Evolutionary conservation across 768 basidiomycete genomes (phyloP), one percentile per base, ranked within the genome.

Genomic region (Calocybe gangraenosa): DNA sequence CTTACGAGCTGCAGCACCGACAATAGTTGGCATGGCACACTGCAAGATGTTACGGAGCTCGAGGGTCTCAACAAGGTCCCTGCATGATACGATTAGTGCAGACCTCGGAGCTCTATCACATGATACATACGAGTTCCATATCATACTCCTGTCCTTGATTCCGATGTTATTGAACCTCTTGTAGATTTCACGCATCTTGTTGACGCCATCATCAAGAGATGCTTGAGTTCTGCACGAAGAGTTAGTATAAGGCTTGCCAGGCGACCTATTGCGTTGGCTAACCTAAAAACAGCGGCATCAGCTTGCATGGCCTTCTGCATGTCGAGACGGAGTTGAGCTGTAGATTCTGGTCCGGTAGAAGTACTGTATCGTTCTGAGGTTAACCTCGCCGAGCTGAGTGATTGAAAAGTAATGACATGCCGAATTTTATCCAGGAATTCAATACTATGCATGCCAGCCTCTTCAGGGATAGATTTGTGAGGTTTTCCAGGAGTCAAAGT

Each of bases 301-400:
- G 85, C 67, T 66, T 98, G 93, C 94, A 98, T 98, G 31, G 92
- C 91, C 75, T 97, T 98, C 67, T 99, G 96, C 92, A 99, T 92
- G 61, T 91, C 85, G 40, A 96, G 65, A 52, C 96, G 81, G 61
- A 98, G 87, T 60, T 93, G 80, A 11, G 92, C 85, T 28, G 96
- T 99, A 23, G 89, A 75, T 58, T 87, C 78, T 19, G 87, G 74
- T 20, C 96, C 96, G 53, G 82, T 74, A 7, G 92, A 70, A 40
- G 78, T 89, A 57, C 92, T 81, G 56, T 53, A 36, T 33, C 44
- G 18, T 41, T 2, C 36, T 19, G 7, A 35, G 44, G 34, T 52
- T 14, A 48, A 41, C 17, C n/a, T 21, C 0, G 25, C 14, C 25
- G 22, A 25, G 19, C 14, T 44, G 28, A 30, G 11, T 21, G 10